These are phyloP conservation scores for Taxawa tesnikishii DNA, from an alignment of 2,329 filamentous ascomycete genomes.

Conservation along the genomic window DNA sequence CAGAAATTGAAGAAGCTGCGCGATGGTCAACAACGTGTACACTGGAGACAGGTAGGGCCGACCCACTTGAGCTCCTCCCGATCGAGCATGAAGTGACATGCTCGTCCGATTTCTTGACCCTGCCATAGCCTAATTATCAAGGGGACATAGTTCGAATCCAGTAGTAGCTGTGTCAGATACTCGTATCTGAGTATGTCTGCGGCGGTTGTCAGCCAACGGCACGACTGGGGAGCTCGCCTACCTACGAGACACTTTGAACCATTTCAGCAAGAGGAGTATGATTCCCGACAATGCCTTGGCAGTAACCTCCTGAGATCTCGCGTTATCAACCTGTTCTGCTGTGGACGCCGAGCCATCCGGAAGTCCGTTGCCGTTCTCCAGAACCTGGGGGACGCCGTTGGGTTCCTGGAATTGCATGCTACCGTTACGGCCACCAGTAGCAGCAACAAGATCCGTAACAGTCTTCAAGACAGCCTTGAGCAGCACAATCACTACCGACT, in stretches of 20 bases:
- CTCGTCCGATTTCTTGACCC: slow-evolving; percentile 83
- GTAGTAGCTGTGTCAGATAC: slow-evolving; percentile 81
- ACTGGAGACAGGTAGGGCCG: too few species aligned
- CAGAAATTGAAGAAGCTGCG: slow-evolving; percentile 84
- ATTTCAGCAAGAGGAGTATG: slow-evolving; percentile 79
- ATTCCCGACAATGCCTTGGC: slow-evolving; percentile 87
- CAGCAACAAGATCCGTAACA: slow-evolving; percentile 67
- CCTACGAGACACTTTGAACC: slow-evolving; percentile 90
- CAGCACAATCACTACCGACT: slow-evolving; percentile 86
- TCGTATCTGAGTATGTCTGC: slow-evolving; percentile 89
- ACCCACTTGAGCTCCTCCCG: slow-evolving; percentile 65
- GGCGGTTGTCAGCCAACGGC: slow-evolving; percentile 10
- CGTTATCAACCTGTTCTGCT: slow-evolving; percentile 66
- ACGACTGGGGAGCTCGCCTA: slow-evolving; percentile 10
- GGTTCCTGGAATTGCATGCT: slow-evolving; percentile 6
- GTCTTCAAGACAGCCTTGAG: slow-evolving; percentile 80
- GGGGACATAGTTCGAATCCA: slow-evolving; percentile 92
- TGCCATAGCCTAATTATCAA: slow-evolving; percentile 87
- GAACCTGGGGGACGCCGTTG: slow-evolving; percentile 13
- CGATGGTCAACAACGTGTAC: too few species aligned
- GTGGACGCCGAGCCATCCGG: slow-evolving; percentile 18
- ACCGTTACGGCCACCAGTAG: slow-evolving; percentile 2
- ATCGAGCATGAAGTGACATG: slow-evolving; percentile 77
- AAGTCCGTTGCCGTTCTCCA: slow-evolving; percentile 23
- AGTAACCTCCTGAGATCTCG: slow-evolving; percentile 73